These are phyloP conservation scores for Clavariopsis aquatica DNA, from an alignment of 495 filamentous ascomycete genomes.

Conservation along the genomic window DNA sequence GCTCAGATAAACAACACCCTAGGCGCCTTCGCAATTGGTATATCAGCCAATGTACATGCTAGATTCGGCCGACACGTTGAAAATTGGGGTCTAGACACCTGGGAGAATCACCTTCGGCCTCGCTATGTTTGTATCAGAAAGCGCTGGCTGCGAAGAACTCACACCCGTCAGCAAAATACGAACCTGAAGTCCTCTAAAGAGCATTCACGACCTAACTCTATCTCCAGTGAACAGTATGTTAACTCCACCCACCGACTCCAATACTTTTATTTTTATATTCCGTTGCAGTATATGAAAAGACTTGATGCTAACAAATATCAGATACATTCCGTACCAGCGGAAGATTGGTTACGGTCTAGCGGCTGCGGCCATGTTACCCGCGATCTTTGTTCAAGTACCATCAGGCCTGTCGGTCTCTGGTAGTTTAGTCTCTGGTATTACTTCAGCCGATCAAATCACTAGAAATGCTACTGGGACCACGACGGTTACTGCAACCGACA, in stretches of 20 bases:
- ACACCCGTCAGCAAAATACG: not conserved
- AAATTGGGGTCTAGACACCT: conserved; percentile 44
- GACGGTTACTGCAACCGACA: conserved; percentile 39
- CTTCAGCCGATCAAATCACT: conserved; percentile 77
- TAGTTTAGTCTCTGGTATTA: conserved; percentile 78
- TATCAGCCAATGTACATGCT: conserved; percentile 85
- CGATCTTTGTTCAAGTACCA: conserved; percentile 93
- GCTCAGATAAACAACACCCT: conserved; percentile 82
- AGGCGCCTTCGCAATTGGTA: conserved; percentile 82
- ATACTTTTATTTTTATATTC: no score
- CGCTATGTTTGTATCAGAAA: conserved; percentile 27
- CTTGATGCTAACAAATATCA: not conserved
- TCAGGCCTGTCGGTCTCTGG: conserved; percentile 84
- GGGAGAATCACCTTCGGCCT: conserved; percentile 39
- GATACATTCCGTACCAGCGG: conserved; percentile 28
- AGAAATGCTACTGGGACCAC: conserved; percentile 48
- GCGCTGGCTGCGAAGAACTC: conserved; percentile 11
- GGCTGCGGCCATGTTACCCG: conserved; percentile 84
- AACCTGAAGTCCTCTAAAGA: not conserved
- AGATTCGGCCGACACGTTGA: conserved; percentile 56
- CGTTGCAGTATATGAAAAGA: no score
- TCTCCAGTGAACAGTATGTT: not conserved
- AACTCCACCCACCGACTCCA: not conserved
- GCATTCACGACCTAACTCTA: not conserved
- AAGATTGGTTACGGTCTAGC: conserved; percentile 73